Percentiles rank a stretch among this genome's conserved stretches.
Conservation (phyloP, 2,329 filamentous ascomycete genomes). For the Venturia aucupariae region DNA sequence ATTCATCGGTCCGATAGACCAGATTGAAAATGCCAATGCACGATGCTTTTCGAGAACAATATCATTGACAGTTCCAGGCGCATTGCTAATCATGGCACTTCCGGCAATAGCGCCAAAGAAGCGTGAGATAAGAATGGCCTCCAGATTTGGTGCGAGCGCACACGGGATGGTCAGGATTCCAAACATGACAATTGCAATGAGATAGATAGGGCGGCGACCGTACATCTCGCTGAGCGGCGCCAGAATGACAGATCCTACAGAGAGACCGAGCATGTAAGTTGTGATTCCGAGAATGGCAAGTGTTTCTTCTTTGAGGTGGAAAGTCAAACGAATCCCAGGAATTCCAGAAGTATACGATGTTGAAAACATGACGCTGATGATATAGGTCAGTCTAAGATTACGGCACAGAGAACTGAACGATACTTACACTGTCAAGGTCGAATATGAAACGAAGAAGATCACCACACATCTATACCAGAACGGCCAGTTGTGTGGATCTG, state of each 20-base stretch:
- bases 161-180: slow-evolving; percentile 62
- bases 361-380: slow-evolving; percentile 54
- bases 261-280: slow-evolving; percentile 67
- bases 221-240: slow-evolving; percentile 67
- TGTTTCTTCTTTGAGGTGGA: slow-evolving; percentile 47
- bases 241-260: slow-evolving; percentile 59
- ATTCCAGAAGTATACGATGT: slow-evolving; percentile 70
- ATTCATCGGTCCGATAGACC: slow-evolving; percentile 77
- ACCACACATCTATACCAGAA: slow-evolving; percentile 45
- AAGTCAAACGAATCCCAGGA: slow-evolving; percentile 59
- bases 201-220: slow-evolving; percentile 58
- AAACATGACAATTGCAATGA: slow-evolving; percentile 56
- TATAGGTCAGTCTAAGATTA: slow-evolving; percentile 1
- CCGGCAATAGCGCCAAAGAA: slow-evolving; percentile 69
- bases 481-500: slow-evolving; percentile 62
- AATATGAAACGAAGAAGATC: slow-evolving; percentile 36
- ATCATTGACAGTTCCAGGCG: slow-evolving; percentile 74
- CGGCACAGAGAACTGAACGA: too few species aligned
- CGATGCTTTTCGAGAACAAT: slow-evolving; percentile 73
- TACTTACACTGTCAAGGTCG: slow-evolving; percentile 19
- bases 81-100: slow-evolving; percentile 72
- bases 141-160: slow-evolving; percentile 58
- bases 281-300: slow-evolving; percentile 68
- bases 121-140: slow-evolving; percentile 59
- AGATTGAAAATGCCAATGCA: slow-evolving; percentile 74